Evolutionary conservation across 371 early-diverging fungal species (phyloP).

Genomic region (Mucor circinelloides): DNA sequence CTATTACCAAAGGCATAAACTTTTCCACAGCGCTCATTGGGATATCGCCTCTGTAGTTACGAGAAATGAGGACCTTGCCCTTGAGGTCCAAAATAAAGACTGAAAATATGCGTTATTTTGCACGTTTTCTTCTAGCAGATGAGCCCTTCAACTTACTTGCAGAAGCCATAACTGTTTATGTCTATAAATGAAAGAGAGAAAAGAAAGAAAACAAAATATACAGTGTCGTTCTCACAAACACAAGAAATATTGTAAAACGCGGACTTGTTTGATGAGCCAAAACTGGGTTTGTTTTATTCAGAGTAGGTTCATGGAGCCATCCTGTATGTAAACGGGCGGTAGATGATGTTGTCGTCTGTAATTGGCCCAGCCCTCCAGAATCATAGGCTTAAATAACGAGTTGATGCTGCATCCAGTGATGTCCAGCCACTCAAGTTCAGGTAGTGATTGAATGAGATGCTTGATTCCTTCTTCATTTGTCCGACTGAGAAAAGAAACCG

Average conservation of each 20-base stretch:
- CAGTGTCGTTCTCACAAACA: neutral
- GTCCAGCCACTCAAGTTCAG: conserved; percentile 33
- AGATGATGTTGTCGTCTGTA: conserved; percentile 21
- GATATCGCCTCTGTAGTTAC: conserved; percentile 91
- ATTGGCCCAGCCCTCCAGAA: conserved; percentile 27
- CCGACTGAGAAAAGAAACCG: conserved; percentile 35
- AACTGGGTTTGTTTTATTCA: conserved; percentile 18
- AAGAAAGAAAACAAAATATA: neutral
- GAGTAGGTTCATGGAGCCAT: conserved; percentile 29
- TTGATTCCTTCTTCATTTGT: conserved; percentile 33
- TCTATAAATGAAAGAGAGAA: neutral
- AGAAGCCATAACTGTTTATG: conserved; percentile 21
- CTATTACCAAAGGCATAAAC: conserved; percentile 90
- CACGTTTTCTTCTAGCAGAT: neutral
- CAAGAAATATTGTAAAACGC: neutral
- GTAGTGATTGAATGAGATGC: conserved; percentile 15
- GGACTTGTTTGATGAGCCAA: neutral
- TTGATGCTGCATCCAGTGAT: conserved; percentile 45
- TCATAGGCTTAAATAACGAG: conserved; percentile 28
- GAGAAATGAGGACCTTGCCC: conserved; percentile 95
- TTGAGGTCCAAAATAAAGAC: conserved; percentile 96
- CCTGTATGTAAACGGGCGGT: conserved; percentile 26
- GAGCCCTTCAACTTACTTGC: conserved; percentile 18
- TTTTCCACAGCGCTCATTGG: conserved; percentile 95
- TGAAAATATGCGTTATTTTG: conserved; percentile 3